Conservation (phyloP, 805 yeast genomes). For the Blastobotrys americana region DNA sequence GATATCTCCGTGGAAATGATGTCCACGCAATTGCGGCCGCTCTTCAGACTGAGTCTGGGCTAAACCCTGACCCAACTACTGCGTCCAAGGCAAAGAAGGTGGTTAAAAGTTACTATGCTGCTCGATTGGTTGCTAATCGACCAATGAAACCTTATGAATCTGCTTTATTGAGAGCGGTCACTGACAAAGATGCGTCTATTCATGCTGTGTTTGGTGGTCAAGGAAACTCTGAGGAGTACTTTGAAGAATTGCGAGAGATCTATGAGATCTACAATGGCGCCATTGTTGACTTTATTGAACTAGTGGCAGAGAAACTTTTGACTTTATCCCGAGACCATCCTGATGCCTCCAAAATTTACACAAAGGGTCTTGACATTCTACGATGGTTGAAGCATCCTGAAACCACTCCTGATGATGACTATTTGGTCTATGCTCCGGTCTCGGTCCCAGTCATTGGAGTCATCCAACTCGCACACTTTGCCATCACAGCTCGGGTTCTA, state of each 20-base stretch:
- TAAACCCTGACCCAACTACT: slow-evolving; percentile 50
- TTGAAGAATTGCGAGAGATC: slow-evolving; percentile 87
- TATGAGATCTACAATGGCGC: slow-evolving; percentile 71
- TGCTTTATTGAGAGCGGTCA: slow-evolving; percentile 60
- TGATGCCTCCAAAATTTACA: slow-evolving; percentile 78
- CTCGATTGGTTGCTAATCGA: slow-evolving; percentile 44
- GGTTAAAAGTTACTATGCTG: slow-evolving; percentile 69
- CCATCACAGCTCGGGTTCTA: slow-evolving; percentile 74
- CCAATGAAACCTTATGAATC: slow-evolving; percentile 46
- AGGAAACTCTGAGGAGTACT: slow-evolving; percentile 96
- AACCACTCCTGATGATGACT: slow-evolving; percentile 82
- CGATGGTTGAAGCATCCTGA: slow-evolving; percentile 83
- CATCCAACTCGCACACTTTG: slow-evolving; percentile 89
- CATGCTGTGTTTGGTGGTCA: slow-evolving; percentile 97
- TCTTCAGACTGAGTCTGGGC: slow-evolving; percentile 46
- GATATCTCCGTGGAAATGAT: slow-evolving; percentile 67
- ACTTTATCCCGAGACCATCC: slow-evolving; percentile 61
- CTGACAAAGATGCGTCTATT: slow-evolving; percentile 50
- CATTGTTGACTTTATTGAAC: slow-evolving; percentile 59
- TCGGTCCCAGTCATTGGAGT: slow-evolving; percentile 97
- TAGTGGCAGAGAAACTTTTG: slow-evolving; percentile 62
- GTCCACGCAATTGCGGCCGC: slow-evolving; percentile 83
- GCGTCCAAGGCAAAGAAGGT: slow-evolving; percentile 62
- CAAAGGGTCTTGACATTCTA: slow-evolving; percentile 86
- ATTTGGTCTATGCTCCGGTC: slow-evolving; percentile 83